A percentile compares a stretch with the other conserved stretches of the same genome.
Conservation (phyloP, 768 basidiomycete genomes). For the Ramaria rubella region DNA sequence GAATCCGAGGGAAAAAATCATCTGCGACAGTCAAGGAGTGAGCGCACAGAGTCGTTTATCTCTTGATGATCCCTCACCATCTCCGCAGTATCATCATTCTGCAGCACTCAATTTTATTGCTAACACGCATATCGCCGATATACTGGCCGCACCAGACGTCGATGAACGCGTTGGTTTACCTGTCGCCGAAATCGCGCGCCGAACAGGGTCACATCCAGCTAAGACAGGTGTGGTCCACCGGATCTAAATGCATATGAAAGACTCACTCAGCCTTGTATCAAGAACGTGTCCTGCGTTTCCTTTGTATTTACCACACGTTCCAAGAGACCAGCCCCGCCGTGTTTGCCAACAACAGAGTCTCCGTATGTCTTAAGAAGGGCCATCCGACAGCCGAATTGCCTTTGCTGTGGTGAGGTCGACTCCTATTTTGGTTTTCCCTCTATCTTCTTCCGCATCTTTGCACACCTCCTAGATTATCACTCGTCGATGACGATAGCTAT, state of each 20-base stretch:
- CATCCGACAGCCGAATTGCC: neutral
- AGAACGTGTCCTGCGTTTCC: slow-evolving; percentile 3
- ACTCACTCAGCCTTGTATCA: neutral
- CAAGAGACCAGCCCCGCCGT: slow-evolving; percentile 3
- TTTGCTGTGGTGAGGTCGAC: neutral
- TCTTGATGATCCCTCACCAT: neutral
- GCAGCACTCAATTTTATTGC: slow-evolving; percentile 9
- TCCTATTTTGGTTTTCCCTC: neutral
- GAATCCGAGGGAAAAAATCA: slow-evolving; percentile 8
- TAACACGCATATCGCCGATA: slow-evolving; percentile 1
- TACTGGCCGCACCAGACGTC: slow-evolving; percentile 2
- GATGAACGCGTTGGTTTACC: slow-evolving; percentile 1
- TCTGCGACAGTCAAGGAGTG: neutral
- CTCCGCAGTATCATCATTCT: slow-evolving; percentile 7
- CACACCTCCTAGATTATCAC: no score
- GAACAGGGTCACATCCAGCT: neutral
- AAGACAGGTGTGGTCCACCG: slow-evolving; percentile 8
- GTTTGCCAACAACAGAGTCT: slow-evolving; percentile 8
- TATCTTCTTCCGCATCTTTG: no score
- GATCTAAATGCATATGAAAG: no score
- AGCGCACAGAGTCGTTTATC: no score
- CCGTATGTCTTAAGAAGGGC: neutral
- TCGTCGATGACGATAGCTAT: no score
- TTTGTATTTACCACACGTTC: slow-evolving; percentile 10
- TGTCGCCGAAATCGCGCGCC: slow-evolving; percentile 2